Base-by-base conservation (phyloP, 352 stramenopile species). In the Globisporangium polare region DNA sequence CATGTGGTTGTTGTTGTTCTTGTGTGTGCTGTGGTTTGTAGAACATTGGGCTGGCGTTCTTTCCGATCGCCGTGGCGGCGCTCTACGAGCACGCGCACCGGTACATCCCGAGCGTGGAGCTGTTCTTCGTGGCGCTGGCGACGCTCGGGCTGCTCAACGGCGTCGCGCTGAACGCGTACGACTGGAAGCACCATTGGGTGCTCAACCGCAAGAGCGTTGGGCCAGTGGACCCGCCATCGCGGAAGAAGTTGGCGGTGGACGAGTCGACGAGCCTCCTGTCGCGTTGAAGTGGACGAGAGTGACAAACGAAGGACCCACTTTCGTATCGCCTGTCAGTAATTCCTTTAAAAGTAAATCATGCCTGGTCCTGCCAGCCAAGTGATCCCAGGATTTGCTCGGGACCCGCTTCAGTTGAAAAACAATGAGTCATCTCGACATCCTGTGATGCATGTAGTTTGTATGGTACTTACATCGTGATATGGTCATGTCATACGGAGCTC, bases 91-190 rank as follows among this genome's bases (percentile, higher is more conserved):
- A 61, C 33, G 59, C 60, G 2, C 42, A 69, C 39, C 27, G 46
- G 41, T 86, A 86, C 61, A 69, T 88, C 51, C 75, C 77, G 46
- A 68, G 61, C 56, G 79, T 89, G 5, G 79, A 87, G 54, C 50
- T 83, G 26, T 77, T 91, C 51, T 91, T 92, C 58, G 51, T 77
- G 0, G 51, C 27, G 10, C 80, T 75, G 15, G 81, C 68, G 9
- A 20, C 56, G 20, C 17, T 75, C 17, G 78, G 78, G 6, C 59
- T 74, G 6, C 7, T 82, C 15, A 60, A 80, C 24, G 78, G 72
- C 6, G 45, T 86, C 0, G 49, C 97, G 18, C 97, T 99, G 79
- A 99, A 99, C 73, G 96, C 47, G 47, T 65, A 52, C 37, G 59
- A 65, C 51, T 65, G 50, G 59, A 62, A 57, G 46, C 47, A 67